Percentiles rank a stretch among this genome's conserved stretches.
phyloP scores from a whole-genome alignment of 1,284 basidiomycete species.

The Inonotus hispidus region DNA sequence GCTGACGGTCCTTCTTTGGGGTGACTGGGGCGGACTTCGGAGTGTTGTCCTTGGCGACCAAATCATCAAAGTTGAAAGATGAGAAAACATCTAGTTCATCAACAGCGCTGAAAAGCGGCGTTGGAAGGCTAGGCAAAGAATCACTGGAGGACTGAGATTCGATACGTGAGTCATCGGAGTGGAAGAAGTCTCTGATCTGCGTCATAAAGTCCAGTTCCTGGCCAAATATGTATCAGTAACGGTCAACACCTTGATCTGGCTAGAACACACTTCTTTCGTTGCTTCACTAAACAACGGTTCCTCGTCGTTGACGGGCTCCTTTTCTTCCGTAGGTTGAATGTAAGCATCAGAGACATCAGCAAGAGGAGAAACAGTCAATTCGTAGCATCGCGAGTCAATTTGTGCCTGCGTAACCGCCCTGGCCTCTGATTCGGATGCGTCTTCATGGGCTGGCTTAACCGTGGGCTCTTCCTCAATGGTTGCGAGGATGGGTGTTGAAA shows the following conservation, averaged over 20 bases:
- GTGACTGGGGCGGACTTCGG: constrained; percentile 4
- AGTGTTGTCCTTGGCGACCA: constrained; percentile 12
- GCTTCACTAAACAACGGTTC: constrained; percentile 28
- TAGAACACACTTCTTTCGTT: constrained; percentile 35
- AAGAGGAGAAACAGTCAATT: constrained; percentile 56
- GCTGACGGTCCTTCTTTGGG: constrained; percentile 3
- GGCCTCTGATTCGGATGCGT: not conserved
- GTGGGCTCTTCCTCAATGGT: constrained; percentile 1
- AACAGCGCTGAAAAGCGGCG: constrained; percentile 23
- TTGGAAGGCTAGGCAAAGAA: constrained; percentile 10
- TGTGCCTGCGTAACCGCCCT: constrained; percentile 13
- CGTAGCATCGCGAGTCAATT: constrained; percentile 54
- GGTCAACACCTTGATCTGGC: not conserved
- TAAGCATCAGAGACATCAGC: constrained; percentile 59
- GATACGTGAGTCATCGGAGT: constrained; percentile 26
- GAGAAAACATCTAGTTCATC: constrained; percentile 5
- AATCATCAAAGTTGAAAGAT: not conserved
- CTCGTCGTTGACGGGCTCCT: constrained; percentile 23
- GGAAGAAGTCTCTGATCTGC: constrained; percentile 47
- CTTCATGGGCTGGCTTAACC: not conserved
- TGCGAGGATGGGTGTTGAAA: constrained; percentile 4
- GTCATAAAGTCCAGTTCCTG: constrained; percentile 49
- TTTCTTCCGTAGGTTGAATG: constrained; percentile 16
- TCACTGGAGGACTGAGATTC: constrained; percentile 21
- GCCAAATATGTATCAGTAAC: constrained; percentile 22